Evolutionary conservation across 768 basidiomycete species (phyloP), one percentile per base, ranked within the genome.

Genomic region (Trametopsis cervina): DNA sequence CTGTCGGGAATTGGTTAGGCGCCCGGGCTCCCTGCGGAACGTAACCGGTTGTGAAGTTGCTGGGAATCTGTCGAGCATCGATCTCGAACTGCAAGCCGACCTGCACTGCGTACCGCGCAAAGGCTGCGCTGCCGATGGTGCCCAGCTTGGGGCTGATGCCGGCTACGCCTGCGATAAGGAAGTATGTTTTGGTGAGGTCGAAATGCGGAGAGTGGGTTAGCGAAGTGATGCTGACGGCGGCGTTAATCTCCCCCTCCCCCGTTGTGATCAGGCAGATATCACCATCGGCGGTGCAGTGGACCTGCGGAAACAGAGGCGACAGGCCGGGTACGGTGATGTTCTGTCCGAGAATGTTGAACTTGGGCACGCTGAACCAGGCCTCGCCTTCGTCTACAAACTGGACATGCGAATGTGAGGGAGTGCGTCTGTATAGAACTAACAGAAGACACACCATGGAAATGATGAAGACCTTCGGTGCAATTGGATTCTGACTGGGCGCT

Each of bases 201-300:
- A 74, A 74, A 15, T 55, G 24, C 1, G 63, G 46, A 0, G 66
- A 60, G 40, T 63, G 55, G 10, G 66, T 51, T 39, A 72, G 57
- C 0, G 72, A 62, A 22, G 62, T 54, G 37, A 68, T 60, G 3
- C 51, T 23, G 13, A 38, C 17, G 2, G 71, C 71, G 0, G 72
- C 70, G 53, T 74, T 73, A 58, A 74, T 73, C 57, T 73, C 71
- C 24, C 44, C 63, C 50, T 69, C 65, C 2, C 66, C 69, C 2
- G 67, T 68, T 17, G 61, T 65, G 12, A 70, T 49, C 25, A 68
- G 64, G 49, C 72, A 74, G 26, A 71, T 61, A 9, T 53, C 46
- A 1, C 64, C 66, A 20, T 59, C 53, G 22, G 33, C 26, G 10
- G 69, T 64, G 53, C 72, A 73, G 23, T 65, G 64, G 10, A 62